Percentiles rank a stretch among this genome's conserved stretches.
These are phyloP conservation scores for Saccharomycopsis phalli DNA, from an alignment of 1,139 yeast genomes.

Conservation along the genomic window DNA sequence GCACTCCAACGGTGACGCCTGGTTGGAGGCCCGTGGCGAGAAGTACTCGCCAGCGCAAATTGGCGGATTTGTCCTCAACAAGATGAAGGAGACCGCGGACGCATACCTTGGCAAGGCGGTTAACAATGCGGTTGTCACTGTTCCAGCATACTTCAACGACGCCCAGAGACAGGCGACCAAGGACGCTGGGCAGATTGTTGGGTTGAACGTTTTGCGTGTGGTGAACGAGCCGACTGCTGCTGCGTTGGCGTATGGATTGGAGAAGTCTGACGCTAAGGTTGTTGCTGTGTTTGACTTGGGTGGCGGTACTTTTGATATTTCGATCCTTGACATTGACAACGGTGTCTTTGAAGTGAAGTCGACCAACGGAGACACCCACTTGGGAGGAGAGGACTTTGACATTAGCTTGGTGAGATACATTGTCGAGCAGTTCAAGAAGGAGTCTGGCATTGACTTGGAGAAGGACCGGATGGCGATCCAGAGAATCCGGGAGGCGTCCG, in stretches of 20 bases:
- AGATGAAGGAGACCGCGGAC: slow-evolving; percentile 93
- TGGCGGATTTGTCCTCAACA: slow-evolving; percentile 93
- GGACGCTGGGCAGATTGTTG: slow-evolving; percentile 97
- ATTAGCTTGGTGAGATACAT: slow-evolving; percentile 82
- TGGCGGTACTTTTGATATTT: slow-evolving; percentile 86
- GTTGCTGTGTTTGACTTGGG: slow-evolving; percentile 84
- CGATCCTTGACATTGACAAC: slow-evolving; percentile 76
- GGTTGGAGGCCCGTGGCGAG: slow-evolving; percentile 96
- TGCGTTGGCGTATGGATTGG: slow-evolving; percentile 95
- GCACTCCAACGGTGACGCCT: slow-evolving; percentile 96
- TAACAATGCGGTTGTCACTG: slow-evolving; percentile 90
- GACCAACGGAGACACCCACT: slow-evolving; percentile 84
- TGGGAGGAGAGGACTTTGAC: slow-evolving; percentile 90
- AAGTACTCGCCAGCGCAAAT: slow-evolving; percentile 94
- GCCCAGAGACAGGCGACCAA: slow-evolving; percentile 98
- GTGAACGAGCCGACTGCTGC: slow-evolving; percentile 99
- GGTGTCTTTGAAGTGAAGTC: slow-evolving; percentile 87
- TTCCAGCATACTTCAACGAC: slow-evolving; percentile 97
- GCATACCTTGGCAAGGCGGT: slow-evolving; percentile 78
- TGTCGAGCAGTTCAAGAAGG: slow-evolving; percentile 88
- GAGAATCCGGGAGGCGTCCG: slow-evolving; percentile 99
- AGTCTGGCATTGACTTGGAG: slow-evolving; percentile 78
- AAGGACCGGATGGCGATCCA: slow-evolving; percentile 98
- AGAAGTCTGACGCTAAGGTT: slow-evolving; percentile 59
- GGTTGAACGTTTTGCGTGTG: slow-evolving; percentile 91